Evolutionary conservation across 495 filamentous ascomycete genomes (phyloP).

Genomic region (Aspergillus incahuasiensis): DNA sequence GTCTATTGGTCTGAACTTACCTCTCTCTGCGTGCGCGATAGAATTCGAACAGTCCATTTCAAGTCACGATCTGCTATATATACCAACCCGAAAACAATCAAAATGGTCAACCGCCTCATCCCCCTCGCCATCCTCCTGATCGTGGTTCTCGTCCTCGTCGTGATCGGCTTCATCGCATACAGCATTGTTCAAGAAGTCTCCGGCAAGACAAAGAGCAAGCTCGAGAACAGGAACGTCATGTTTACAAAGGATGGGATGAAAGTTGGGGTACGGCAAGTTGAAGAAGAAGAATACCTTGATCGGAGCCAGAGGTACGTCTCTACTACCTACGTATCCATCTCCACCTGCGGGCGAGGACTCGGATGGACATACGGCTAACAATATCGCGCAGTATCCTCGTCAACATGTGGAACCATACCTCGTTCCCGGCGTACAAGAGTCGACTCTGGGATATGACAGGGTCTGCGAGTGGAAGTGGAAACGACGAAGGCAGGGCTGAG

Average conservation of each 20-base stretch:
- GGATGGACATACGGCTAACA: not conserved
- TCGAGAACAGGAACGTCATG: slow-evolving; percentile 76
- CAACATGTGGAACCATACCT: slow-evolving; percentile 71
- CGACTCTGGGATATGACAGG: slow-evolving; percentile 49
- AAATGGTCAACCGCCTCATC: slow-evolving; percentile 48
- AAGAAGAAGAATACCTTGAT: slow-evolving; percentile 76
- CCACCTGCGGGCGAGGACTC: too few relatives aligned
- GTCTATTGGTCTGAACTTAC: not conserved
- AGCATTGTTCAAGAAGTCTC: slow-evolving; percentile 63
- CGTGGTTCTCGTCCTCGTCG: slow-evolving; percentile 56
- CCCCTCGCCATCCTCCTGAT: slow-evolving; percentile 71
- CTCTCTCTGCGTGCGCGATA: not conserved
- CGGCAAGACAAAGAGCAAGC: slow-evolving; percentile 61
- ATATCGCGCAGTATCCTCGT: slow-evolving; percentile 50
- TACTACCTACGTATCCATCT: too few relatives aligned
- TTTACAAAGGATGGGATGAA: slow-evolving; percentile 82
- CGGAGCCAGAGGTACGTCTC: slow-evolving; percentile 69
- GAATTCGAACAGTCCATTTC: not conserved
- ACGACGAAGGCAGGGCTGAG: slow-evolving; percentile 21
- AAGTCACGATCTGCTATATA: not conserved
- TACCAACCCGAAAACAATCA: not conserved
- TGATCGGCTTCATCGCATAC: slow-evolving; percentile 71
- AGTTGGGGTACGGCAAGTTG: slow-evolving; percentile 71
- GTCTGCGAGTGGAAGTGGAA: slow-evolving; percentile 24
- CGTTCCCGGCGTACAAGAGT: slow-evolving; percentile 55